Conservation (phyloP, 345 rosid genomes). For the Theobroma cacao region DNA sequence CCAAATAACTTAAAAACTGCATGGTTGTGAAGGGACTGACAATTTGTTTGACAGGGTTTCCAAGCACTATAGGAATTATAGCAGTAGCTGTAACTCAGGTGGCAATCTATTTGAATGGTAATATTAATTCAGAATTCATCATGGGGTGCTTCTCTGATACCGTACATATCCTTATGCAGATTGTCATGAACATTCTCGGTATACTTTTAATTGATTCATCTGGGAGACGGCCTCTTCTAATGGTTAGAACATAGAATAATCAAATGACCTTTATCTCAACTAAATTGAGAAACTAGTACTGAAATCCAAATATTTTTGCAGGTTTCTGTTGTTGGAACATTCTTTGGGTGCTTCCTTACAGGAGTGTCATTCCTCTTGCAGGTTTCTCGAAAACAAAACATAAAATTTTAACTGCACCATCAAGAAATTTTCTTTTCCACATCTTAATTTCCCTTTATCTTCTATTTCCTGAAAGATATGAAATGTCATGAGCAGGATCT, state of each 20-base stretch:
- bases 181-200: not conserved
- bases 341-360: slow-evolving; percentile 18
- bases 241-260: slow-evolving; percentile 10
- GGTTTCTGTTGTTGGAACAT: slow-evolving; percentile 22
- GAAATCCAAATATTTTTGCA: not conserved
- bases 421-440: not conserved
- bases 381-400: not conserved
- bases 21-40: not conserved
- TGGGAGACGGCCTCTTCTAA: slow-evolving; percentile 34
- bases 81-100: slow-evolving; percentile 25
- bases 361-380: slow-evolving; percentile 23
- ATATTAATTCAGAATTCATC: not conserved
- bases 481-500: slow-evolving; percentile 8
- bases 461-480: not conserved
- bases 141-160: not conserved
- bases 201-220: slow-evolving; percentile 12
- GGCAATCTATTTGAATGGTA: not conserved
- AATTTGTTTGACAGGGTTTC: slow-evolving; percentile 20
- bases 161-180: slow-evolving; percentile 3
- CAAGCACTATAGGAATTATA: slow-evolving; percentile 19
- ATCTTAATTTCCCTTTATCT: not conserved
- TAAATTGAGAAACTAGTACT: not conserved
- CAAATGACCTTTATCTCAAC: not conserved
- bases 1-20: not conserved
- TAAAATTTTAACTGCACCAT: not conserved